Conservation (phyloP, 257 asterid species). For the Nicotiana undulata region DNA sequence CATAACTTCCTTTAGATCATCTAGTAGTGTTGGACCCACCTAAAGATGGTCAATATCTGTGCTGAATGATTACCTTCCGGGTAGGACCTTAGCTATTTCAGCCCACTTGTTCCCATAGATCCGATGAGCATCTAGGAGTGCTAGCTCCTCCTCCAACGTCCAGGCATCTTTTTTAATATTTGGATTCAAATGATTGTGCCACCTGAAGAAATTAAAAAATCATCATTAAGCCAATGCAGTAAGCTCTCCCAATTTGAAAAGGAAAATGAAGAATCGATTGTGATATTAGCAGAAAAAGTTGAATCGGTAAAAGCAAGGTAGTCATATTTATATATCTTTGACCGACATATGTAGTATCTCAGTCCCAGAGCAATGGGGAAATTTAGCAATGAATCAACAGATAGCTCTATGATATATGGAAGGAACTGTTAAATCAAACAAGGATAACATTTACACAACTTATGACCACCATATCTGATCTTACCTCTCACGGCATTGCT, state of each 20-base stretch:
- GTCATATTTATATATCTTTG: neutral
- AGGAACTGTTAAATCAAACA: neutral
- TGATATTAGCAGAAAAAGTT: neutral
- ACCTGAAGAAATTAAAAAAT: constrained; percentile 37
- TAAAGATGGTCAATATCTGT: neutral
- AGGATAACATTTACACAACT: neutral
- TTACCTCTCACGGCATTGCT: constrained; percentile 99
- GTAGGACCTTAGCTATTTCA: constrained; percentile 86
- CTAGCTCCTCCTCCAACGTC: constrained; percentile 87
- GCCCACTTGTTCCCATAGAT: constrained; percentile 95
- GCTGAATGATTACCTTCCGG: constrained; percentile 63
- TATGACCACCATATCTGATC: neutral
- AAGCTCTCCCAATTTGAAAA: neutral
- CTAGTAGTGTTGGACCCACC: neutral
- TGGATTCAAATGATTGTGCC: constrained; percentile 99
- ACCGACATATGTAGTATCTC: neutral
- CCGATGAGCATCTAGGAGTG: constrained; percentile 74
- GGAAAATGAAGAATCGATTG: neutral
- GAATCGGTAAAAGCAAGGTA: neutral
- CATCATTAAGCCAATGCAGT: neutral
- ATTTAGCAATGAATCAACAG: neutral
- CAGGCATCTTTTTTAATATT: constrained; percentile 89
- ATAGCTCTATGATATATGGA: neutral
- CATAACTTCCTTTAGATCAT: neutral
- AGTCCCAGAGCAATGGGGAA: neutral